Evolutionary conservation across 1,284 basidiomycete genomes (phyloP), one percentile per base, ranked within the genome.

Genomic region (Cutaneotrichosporon cutaneum): DNA sequence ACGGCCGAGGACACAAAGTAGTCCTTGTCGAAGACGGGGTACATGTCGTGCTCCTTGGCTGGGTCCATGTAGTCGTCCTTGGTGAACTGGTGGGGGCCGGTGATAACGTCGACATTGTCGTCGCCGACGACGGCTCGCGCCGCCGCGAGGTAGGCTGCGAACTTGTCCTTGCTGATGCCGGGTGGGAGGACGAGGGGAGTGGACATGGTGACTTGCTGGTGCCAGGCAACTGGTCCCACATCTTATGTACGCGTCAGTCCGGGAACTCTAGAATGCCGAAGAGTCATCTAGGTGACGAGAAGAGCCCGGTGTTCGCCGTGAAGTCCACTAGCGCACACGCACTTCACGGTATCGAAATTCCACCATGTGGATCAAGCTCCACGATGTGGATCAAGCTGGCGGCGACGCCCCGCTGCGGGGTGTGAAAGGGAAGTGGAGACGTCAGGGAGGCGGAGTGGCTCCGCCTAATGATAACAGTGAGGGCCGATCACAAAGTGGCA

Each of bases 11-110:
- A 30, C 6, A 61, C 39, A 22, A 61, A 61, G 59, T 61, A 61
- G 50, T 61, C 59, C 59, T 61, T 61, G 59, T 61, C 59, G 24
- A 56, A 45, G 27, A 61, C 54, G 18, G 26, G 27, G 50, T 56
- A 56, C 59, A 61, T 61, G 59, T 61, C 59, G 54, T 61, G 59
- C 36, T 61, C 59, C 54, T 56, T 56, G n/a, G 59, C 59, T 0
- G 54, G 59, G 54, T 61, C 59, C 48, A 61, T 50, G 54, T 61
- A 61, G 27, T 56, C 54, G n/a, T 56, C 50, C 59, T 61, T 61
- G 54, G 24, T 27, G 30, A 61, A 61, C 55, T 61, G 59, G 54
- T 61, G 54, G 27, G 56, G 48, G 48, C 59, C 59, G 14, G 22
- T 22, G 36, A 56, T 36, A 5, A 61, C 48, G 16, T 56, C 59